A percentile compares a stretch with the other conserved stretches of the same genome.
Conservation (phyloP, 2,329 filamentous ascomycete genomes). For the Chaetomiaceae sp. region DNA sequence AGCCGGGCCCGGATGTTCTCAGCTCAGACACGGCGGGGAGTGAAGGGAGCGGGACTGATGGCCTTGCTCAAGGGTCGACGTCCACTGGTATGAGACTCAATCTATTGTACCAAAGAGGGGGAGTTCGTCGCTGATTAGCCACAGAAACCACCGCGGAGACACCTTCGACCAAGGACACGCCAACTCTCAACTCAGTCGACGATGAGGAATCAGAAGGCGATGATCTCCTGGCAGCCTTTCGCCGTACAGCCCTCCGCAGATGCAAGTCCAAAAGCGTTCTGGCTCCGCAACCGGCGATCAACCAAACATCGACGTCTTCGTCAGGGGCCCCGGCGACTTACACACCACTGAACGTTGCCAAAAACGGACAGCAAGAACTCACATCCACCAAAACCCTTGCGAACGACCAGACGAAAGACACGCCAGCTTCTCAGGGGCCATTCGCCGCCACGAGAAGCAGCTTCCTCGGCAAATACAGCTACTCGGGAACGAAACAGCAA, state of each 20-base stretch:
- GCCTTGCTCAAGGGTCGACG: background rate
- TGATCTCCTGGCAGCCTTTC: constrained; percentile 1
- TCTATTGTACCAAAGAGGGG: background rate
- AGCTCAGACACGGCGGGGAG: background rate
- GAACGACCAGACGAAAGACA: background rate
- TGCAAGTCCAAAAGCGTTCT: background rate
- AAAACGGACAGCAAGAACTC: background rate
- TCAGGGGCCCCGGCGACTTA: background rate
- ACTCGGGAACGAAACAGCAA: background rate
- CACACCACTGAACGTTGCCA: background rate
- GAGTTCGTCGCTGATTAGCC: background rate
- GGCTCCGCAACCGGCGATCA: background rate
- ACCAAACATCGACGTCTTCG: background rate
- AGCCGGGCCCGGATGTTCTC: background rate
- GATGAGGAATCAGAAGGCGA: background rate
- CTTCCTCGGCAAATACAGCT: background rate
- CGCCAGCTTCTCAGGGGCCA: too few species aligned
- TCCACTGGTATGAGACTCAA: background rate
- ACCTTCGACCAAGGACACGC: background rate
- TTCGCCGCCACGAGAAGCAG: background rate
- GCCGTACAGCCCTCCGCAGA: too few species aligned
- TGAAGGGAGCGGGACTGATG: background rate
- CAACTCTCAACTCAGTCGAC: background rate
- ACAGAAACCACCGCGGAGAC: background rate
- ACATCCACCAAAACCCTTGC: background rate